Percentiles rank a stretch among this genome's conserved stretches.
Evolutionary conservation across 2,329 filamentous ascomycete species (phyloP).

Genomic region (Ophiostoma sp.): DNA sequence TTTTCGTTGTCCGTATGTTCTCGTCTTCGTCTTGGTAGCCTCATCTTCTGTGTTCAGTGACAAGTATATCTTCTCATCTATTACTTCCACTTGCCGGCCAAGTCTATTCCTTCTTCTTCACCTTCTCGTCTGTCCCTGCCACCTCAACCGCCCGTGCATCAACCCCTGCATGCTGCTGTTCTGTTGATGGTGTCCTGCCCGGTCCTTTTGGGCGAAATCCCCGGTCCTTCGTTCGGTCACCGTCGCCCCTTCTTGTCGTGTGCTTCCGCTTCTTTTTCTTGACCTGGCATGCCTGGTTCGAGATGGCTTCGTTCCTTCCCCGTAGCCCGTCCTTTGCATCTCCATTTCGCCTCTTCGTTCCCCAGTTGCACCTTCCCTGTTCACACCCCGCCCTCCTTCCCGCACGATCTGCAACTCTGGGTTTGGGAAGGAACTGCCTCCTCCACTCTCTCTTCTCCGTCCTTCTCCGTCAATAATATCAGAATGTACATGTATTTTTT

Average conservation of each 20-base stretch:
- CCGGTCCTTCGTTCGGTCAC: background rate
- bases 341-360: background rate
- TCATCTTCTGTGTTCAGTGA: background rate
- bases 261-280: constrained; percentile 12
- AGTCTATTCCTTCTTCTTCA: background rate
- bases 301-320: background rate
- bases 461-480: background rate
- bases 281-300: background rate
- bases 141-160: background rate
- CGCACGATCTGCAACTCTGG: background rate
- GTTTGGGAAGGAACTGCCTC: background rate
- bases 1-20: background rate
- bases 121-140: background rate
- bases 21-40: background rate
- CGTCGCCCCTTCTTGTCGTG: background rate
- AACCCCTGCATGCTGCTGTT: background rate
- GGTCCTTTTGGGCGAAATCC: background rate
- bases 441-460: background rate
- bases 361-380: background rate
- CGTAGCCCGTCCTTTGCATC: background rate
- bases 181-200: background rate
- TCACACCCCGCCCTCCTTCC: background rate
- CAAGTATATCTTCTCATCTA: background rate
- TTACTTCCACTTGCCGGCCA: background rate
- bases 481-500: background rate